These are phyloP conservation scores for Graphilbum sp. DNA, from an alignment of 2,329 filamentous ascomycete genomes.

Conservation along the genomic window DNA sequence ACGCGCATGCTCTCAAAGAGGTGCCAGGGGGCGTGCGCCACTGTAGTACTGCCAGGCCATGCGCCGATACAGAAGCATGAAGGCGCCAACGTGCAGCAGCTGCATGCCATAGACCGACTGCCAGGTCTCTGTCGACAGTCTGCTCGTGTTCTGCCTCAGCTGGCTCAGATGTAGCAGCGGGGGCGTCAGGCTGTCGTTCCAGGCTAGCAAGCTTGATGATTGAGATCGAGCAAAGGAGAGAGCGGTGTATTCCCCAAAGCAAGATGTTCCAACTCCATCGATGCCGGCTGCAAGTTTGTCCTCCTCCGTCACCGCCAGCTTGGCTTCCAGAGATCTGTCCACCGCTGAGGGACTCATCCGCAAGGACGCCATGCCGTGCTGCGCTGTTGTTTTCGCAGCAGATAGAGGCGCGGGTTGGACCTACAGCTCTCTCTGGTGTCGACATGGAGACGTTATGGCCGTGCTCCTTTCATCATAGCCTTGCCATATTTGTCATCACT, in stretches of 20 bases:
- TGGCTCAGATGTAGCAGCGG: slow-evolving; percentile 11
- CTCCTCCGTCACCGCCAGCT: too few species aligned
- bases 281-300: slow-evolving; percentile 9
- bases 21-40: too few species aligned
- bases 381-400: too few species aligned
- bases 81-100: slow-evolving; percentile 16
- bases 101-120: slow-evolving; percentile 16
- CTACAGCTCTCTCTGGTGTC: too few species aligned
- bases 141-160: neutral
- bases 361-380: too few species aligned
- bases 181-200: slow-evolving; percentile 13
- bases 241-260: slow-evolving; percentile 11
- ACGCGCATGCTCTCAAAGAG: too few species aligned
- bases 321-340: too few species aligned
- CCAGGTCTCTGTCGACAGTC: slow-evolving; percentile 7
- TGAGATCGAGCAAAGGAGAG: slow-evolving; percentile 13
- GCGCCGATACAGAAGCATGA: slow-evolving; percentile 17
- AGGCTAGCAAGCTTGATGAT: slow-evolving; percentile 14
- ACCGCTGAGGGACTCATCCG: too few species aligned
- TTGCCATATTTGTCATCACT: too few species aligned
- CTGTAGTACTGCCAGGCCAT: slow-evolving; percentile 13
- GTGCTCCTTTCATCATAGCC: too few species aligned
- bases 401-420: too few species aligned
- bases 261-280: slow-evolving; percentile 10
- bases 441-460: too few species aligned